Conservation (phyloP, 1,139 yeast genomes). For the Entelexis sorbosivorans region DNA sequence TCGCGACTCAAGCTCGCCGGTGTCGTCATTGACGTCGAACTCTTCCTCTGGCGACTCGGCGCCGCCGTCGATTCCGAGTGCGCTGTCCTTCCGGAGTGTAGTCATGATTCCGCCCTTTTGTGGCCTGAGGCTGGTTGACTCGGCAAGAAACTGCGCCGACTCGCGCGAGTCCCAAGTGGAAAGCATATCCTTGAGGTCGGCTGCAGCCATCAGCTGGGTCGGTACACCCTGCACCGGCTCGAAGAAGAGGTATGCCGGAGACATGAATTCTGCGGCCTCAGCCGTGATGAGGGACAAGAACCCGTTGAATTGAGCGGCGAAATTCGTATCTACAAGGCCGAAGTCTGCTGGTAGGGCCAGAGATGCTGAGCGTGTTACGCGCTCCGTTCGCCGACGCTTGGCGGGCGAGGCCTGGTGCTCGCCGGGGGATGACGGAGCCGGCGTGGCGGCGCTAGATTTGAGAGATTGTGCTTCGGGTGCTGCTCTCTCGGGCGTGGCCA, state of each 20-base stretch:
- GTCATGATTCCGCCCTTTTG: conserved; percentile 17
- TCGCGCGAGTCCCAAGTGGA: conserved; percentile 16
- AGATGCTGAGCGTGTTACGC: conserved; percentile 14
- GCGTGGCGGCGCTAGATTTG: neutral
- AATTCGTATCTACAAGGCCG: conserved; percentile 13
- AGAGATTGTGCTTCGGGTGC: neutral
- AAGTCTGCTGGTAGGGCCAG: conserved; percentile 20
- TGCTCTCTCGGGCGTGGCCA: neutral
- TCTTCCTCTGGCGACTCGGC: neutral
- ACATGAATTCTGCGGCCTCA: neutral
- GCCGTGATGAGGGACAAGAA: conserved; percentile 7
- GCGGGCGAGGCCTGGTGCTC: conserved; percentile 5
- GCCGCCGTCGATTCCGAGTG: neutral
- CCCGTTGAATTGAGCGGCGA: conserved; percentile 17
- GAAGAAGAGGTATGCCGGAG: conserved; percentile 17
- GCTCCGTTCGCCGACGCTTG: conserved; percentile 14
- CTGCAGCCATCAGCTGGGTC: conserved; percentile 6
- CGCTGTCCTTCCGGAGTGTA: conserved; percentile 9
- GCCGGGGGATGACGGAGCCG: neutral
- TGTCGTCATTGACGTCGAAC: neutral
- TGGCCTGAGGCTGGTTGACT: conserved; percentile 15
- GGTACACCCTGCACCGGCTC: conserved; percentile 4
- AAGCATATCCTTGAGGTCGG: conserved; percentile 16
- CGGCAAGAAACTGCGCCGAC: conserved; percentile 12
- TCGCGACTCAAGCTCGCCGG: neutral